These are phyloP conservation scores for Kodamaea hsintzibuensis DNA, from an alignment of 805 yeast genomes.

Conservation along the genomic window DNA sequence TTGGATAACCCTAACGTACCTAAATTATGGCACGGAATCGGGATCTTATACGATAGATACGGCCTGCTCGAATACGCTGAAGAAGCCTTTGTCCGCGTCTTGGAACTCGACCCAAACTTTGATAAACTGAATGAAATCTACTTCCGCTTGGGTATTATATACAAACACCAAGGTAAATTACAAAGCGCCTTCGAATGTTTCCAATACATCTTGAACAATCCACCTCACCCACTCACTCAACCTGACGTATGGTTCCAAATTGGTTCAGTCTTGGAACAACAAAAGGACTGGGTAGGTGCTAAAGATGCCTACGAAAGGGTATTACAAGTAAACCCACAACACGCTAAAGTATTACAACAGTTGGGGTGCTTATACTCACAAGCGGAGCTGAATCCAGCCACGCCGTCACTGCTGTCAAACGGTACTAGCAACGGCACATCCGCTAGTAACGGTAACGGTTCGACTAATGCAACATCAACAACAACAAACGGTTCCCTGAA, in stretches of 20 bases:
- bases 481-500: constrained; percentile 4
- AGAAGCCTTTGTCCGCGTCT: constrained; percentile 94
- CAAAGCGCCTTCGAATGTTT: constrained; percentile 91
- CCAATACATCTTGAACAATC: constrained; percentile 84
- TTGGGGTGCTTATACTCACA: constrained; percentile 92
- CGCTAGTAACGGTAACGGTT: constrained; percentile 10
- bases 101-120: constrained; percentile 93
- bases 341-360: constrained; percentile 94
- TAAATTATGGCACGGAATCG: constrained; percentile 98
- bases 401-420: constrained; percentile 15
- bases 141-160: constrained; percentile 93
- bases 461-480: constrained; percentile 4
- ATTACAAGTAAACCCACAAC: constrained; percentile 83
- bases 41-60: constrained; percentile 92
- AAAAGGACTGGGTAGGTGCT: constrained; percentile 88
- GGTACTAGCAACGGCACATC: constrained; percentile 12
- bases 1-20: constrained; percentile 93
- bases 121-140: constrained; percentile 96
- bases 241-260: constrained; percentile 99
- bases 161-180: constrained; percentile 90
- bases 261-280: constrained; percentile 93
- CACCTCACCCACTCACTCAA: constrained; percentile 94
- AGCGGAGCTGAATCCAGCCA: constrained; percentile 36
- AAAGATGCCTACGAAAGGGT: constrained; percentile 95
- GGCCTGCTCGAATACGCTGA: constrained; percentile 97